Conservation (phyloP, 306 rosid species). For the Vigna radiata region DNA sequence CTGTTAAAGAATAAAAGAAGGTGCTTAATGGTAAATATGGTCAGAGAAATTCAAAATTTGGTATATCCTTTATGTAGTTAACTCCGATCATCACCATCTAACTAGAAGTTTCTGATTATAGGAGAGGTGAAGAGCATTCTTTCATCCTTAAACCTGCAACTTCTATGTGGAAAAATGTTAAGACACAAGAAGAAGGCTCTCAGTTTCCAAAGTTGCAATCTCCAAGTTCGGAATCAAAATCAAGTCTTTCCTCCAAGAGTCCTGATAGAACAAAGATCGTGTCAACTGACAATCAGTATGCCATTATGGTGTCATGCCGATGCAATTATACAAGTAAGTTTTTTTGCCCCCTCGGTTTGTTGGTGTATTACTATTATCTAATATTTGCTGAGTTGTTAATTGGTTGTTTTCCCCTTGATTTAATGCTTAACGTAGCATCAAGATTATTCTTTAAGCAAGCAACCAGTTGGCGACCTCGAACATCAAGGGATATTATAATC, state of each 20-base stretch:
- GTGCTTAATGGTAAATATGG: conserved; percentile 5
- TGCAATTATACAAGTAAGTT: conserved; percentile 83
- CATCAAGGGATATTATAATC: conserved; percentile 86
- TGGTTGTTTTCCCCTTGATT: conserved; percentile 34
- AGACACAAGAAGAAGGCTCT: conserved; percentile 65
- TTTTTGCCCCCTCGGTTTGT: conserved; percentile 24
- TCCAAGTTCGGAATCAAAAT: conserved; percentile 61
- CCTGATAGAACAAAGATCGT: conserved; percentile 56
- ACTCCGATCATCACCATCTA: conserved; percentile 41
- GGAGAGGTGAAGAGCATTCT: conserved; percentile 99
- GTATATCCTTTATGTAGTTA: conserved; percentile 19
- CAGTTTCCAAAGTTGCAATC: conserved; percentile 55
- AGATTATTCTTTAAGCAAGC: conserved; percentile 91
- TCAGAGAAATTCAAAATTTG: conserved; percentile 20
- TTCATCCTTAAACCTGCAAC: conserved; percentile 91
- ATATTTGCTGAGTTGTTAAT: conserved; percentile 37
- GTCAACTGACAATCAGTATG: conserved; percentile 69
- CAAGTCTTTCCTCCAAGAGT: conserved; percentile 51
- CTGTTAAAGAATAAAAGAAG: conserved; percentile 26
- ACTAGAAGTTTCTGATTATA: conserved; percentile 54
- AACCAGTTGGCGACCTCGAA: conserved; percentile 88
- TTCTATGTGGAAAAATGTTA: conserved; percentile 72
- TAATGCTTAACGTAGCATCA: conserved; percentile 62
- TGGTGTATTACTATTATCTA: conserved; percentile 39
- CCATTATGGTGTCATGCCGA: conserved; percentile 95